phyloP scores from a whole-genome alignment of 2,329 filamentous ascomycete species.

The Pseudopyricularia javanii region DNA sequence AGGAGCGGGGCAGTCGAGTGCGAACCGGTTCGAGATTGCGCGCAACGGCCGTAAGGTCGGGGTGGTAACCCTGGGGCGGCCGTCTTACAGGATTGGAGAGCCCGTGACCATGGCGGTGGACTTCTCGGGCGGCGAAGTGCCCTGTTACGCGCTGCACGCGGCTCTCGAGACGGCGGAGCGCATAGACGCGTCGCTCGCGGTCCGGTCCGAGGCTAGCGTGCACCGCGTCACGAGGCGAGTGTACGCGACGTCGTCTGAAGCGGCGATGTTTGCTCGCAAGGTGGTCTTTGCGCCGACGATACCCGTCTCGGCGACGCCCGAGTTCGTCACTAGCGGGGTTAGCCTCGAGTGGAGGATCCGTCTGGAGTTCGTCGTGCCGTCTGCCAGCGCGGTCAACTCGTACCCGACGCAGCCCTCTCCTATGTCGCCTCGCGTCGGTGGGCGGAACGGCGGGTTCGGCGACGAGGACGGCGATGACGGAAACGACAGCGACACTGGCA shows the following conservation, averaged over 20 bases:
- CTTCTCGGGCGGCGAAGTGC: slow-evolving; percentile 63
- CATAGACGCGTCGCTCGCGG: slow-evolving; percentile 66
- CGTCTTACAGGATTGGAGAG: slow-evolving; percentile 82
- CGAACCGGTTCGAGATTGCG: slow-evolving; percentile 92
- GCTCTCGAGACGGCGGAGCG: slow-evolving; percentile 80
- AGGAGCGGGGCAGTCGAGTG: slow-evolving; percentile 57
- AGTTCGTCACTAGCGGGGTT: slow-evolving; percentile 83
- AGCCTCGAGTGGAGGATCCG: slow-evolving; percentile 79
- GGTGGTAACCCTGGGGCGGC: slow-evolving; percentile 77
- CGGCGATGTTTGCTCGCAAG: slow-evolving; percentile 67
- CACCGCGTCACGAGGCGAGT: slow-evolving; percentile 76
- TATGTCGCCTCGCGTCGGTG: slow-evolving; percentile 6
- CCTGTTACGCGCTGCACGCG: slow-evolving; percentile 75
- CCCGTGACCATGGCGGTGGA: slow-evolving; percentile 75
- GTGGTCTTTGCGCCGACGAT: slow-evolving; percentile 75
- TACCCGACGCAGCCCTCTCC: not conserved
- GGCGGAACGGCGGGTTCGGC: slow-evolving; percentile 16
- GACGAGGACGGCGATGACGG: slow-evolving; percentile 18
- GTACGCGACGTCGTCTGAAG: slow-evolving; percentile 67
- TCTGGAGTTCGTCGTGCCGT: slow-evolving; percentile 82
- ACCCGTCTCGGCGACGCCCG: slow-evolving; percentile 71
- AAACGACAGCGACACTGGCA: slow-evolving; percentile 3
- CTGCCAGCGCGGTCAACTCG: not conserved
- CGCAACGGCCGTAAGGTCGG: slow-evolving; percentile 86
- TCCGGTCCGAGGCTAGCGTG: slow-evolving; percentile 77